phyloP scores from a whole-genome alignment of 495 filamentous ascomycete genomes.

The Neurospora tetrasperma region DNA sequence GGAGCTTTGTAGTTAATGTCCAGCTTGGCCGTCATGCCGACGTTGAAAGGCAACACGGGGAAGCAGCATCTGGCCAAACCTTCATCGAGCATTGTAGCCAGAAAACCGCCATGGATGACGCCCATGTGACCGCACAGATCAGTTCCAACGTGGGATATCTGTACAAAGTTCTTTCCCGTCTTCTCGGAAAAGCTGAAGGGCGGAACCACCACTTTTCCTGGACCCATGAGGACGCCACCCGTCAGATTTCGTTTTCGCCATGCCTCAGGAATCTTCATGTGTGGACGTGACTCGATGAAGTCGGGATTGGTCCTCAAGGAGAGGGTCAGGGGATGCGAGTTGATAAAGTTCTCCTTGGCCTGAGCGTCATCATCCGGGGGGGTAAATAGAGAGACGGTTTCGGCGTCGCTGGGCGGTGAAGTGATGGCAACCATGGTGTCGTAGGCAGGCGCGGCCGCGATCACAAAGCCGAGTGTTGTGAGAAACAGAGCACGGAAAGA shows the following conservation, averaged over 20 bases:
- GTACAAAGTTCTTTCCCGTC: slow-evolving; percentile 60
- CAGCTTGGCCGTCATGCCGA: slow-evolving; percentile 84
- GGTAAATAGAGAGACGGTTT: slow-evolving; percentile 57
- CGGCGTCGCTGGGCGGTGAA: slow-evolving; percentile 54
- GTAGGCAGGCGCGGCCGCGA: slow-evolving; percentile 40
- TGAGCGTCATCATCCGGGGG: slow-evolving; percentile 50
- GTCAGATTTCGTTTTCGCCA: slow-evolving; percentile 69
- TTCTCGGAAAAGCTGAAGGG: slow-evolving; percentile 65
- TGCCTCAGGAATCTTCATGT: slow-evolving; percentile 66
- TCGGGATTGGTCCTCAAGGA: slow-evolving; percentile 56
- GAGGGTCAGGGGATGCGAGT: slow-evolving; percentile 58
- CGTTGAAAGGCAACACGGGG: slow-evolving; percentile 74
- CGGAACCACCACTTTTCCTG: slow-evolving; percentile 69
- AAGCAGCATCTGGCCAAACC: slow-evolving; percentile 87
- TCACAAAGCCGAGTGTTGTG: slow-evolving; percentile 41
- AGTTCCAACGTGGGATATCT: slow-evolving; percentile 68
- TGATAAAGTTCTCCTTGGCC: slow-evolving; percentile 62
- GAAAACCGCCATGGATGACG: slow-evolving; percentile 81
- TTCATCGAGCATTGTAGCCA: slow-evolving; percentile 90
- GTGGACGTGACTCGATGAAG: slow-evolving; percentile 71
- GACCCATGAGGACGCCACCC: slow-evolving; percentile 66
- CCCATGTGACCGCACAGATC: slow-evolving; percentile 87
- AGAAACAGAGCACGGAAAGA: slow-evolving; percentile 31
- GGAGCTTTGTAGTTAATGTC: slow-evolving; percentile 83
- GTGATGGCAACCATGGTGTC: slow-evolving; percentile 35